Evolutionary conservation across 2,329 filamentous ascomycete species (phyloP), one percentile per base, ranked within the genome.

Genomic region (Colletotrichum neosansevieriae): DNA sequence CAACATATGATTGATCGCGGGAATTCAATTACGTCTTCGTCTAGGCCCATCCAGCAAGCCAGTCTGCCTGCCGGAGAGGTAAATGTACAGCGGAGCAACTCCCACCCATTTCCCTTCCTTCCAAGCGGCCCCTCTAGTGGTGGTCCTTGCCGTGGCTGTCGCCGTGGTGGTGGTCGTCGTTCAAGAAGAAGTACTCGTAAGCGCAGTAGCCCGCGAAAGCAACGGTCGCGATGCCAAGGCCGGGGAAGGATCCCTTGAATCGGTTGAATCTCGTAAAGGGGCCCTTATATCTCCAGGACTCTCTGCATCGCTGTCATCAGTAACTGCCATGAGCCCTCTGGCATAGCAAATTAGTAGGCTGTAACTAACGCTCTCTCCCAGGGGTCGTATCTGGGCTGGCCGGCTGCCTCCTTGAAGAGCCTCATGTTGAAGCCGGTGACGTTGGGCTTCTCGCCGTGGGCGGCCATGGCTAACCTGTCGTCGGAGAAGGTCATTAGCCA

Each of bases 261-360:
- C 96, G 92, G 84, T 97, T 97, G 83, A 86, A 92, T 75, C 95
- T 89, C 73, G 91, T 91, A 85, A 98, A 98, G 62, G 89, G 91
- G 71, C 95, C 96, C 40, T 88, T 90, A 85, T 97, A 98, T 81
- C 96, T 89, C 96, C 96, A 99, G 78, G 92, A 88, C 85, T 99
- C 96, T 78, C 96, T 99, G 79, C 72, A 40, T 51, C 13, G 42
- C 63, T 17, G 45, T 47, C 57, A 51, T 72, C 51, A 71, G 71
- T 45, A 53, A 40, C 24, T 51, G 34, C 49, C 68, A 24, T 40
- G 29, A 9, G 29, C 29, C 29, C 9, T 29, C 29, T 9, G 13
- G 42, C 2, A 17, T 44, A 17, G 17, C 19, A 11, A 17, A 12
- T 24, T 15, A n/a, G 21, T 32, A 12, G 13, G 11, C 0, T 67